Percentiles rank a stretch among this genome's conserved stretches.
Evolutionary conservation across 1,139 yeast genomes (phyloP).

Genomic region (Pichia sorboxylosa): DNA sequence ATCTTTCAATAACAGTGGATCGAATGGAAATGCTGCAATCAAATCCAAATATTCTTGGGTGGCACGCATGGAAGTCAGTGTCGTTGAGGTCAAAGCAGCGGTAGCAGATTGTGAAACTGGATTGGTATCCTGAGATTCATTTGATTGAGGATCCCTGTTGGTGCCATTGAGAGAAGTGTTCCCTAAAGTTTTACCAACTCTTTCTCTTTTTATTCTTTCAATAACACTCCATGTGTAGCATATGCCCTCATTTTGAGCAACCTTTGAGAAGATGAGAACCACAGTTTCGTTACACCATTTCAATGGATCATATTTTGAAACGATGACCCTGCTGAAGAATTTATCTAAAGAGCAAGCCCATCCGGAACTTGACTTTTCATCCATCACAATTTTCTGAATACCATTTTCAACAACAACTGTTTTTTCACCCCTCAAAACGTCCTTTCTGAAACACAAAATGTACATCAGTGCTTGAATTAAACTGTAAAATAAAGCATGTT

Average conservation of each 20-base stretch:
- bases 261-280: conserved; percentile 84
- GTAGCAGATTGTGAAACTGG: conserved; percentile 4
- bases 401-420: neutral
- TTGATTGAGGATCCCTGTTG: conserved; percentile 1
- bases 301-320: conserved; percentile 86
- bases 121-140: neutral
- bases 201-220: conserved; percentile 75
- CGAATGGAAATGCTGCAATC: conserved; percentile 92
- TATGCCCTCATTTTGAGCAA: conserved; percentile 80
- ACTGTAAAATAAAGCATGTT: conserved; percentile 57
- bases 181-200: conserved; percentile 23
- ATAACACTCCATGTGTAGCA: conserved; percentile 90
- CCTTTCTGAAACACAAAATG: conserved; percentile 81
- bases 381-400: neutral
- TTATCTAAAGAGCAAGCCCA: conserved; percentile 85
- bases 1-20: conserved; percentile 67
- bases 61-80: conserved; percentile 13
- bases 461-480: conserved; percentile 85
- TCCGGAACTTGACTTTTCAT: conserved; percentile 10
- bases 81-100: conserved; percentile 2
- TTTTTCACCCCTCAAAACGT: conserved; percentile 32
- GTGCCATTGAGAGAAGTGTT: neutral
- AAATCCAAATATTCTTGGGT: conserved; percentile 72
- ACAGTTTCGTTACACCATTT: conserved; percentile 91
- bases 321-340: conserved; percentile 75